Evolutionary conservation across 495 filamentous ascomycete genomes (phyloP).

Genomic region (Lophiostoma macrostomum): DNA sequence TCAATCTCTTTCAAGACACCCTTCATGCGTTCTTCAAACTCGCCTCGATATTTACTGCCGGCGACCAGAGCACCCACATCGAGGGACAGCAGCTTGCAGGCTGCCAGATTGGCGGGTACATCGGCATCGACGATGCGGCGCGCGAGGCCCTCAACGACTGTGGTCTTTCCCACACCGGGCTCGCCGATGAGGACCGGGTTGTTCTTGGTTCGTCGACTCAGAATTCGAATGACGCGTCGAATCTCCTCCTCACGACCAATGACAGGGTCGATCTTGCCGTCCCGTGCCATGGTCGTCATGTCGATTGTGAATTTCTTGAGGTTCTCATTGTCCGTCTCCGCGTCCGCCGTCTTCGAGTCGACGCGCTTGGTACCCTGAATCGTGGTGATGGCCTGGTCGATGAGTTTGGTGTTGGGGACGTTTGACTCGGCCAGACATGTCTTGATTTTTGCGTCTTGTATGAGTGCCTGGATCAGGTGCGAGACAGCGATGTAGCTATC

Average conservation of each 20-base stretch:
- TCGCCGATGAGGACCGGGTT: slow-evolving; percentile 96
- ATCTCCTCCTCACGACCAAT: slow-evolving; percentile 98
- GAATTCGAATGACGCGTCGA: slow-evolving; percentile 85
- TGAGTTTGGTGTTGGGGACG: slow-evolving; percentile 83
- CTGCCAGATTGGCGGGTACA: slow-evolving; percentile 91
- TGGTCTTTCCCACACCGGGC: slow-evolving; percentile 97
- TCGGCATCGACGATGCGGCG: slow-evolving; percentile 92
- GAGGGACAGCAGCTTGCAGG: slow-evolving; percentile 87
- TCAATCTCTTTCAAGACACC: slow-evolving; percentile 95
- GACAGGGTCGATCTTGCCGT: slow-evolving; percentile 97
- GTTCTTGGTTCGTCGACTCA: slow-evolving; percentile 95
- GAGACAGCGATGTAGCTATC: slow-evolving; percentile 92
- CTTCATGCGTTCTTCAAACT: slow-evolving; percentile 99
- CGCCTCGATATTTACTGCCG: slow-evolving; percentile 95
- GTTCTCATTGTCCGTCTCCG: slow-evolving; percentile 86
- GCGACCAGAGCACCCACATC: slow-evolving; percentile 94
- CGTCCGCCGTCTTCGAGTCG: slow-evolving; percentile 91
- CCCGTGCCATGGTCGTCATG: slow-evolving; percentile 88
- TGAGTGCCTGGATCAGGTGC: slow-evolving; percentile 80
- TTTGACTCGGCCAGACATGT: slow-evolving; percentile 77
- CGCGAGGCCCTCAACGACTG: slow-evolving; percentile 95
- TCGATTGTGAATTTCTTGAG: slow-evolving; percentile 97
- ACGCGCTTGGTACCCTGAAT: slow-evolving; percentile 89
- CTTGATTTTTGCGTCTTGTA: slow-evolving; percentile 74
- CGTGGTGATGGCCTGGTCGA: slow-evolving; percentile 81